phyloP scores from a whole-genome alignment of 1,284 basidiomycete species.

The Amylostereum areolatum region DNA sequence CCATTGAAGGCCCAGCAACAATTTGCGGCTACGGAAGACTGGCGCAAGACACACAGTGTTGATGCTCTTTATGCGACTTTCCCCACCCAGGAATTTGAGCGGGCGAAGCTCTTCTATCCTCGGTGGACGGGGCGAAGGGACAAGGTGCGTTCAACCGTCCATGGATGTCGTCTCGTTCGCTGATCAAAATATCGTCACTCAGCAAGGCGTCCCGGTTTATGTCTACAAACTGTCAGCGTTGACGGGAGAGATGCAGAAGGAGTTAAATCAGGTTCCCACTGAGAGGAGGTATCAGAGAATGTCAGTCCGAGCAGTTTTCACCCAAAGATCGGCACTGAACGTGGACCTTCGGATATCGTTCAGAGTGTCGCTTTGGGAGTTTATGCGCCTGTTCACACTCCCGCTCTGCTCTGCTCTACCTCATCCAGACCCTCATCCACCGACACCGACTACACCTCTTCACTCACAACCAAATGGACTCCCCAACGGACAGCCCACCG shows the following conservation, averaged over 20 bases:
- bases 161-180: neutral
- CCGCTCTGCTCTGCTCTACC: slow-evolving; percentile 63
- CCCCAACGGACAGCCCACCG: neutral
- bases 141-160: slow-evolving; percentile 38
- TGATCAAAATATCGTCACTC: slow-evolving; percentile 1
- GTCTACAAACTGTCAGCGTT: slow-evolving; percentile 64
- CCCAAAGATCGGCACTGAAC: slow-evolving; percentile 3
- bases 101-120: slow-evolving; percentile 60
- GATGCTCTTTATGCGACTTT: slow-evolving; percentile 57
- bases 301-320: slow-evolving; percentile 33
- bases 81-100: slow-evolving; percentile 52
- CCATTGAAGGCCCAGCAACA: slow-evolving; percentile 60
- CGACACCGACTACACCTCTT: neutral
- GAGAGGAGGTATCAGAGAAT: slow-evolving; percentile 64
- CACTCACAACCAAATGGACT: neutral
- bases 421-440: slow-evolving; percentile 24
- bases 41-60: slow-evolving; percentile 59
- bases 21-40: slow-evolving; percentile 57
- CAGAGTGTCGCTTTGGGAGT: slow-evolving; percentile 56
- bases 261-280: slow-evolving; percentile 46
- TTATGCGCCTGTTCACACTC: slow-evolving; percentile 57
- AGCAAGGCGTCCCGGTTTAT: slow-evolving; percentile 61
- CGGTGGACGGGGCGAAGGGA: slow-evolving; percentile 75
- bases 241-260: slow-evolving; percentile 44
- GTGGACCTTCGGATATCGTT: slow-evolving; percentile 6